Base-by-base conservation (phyloP, 75 land plant species). In the Gnetum montanum region DNA sequence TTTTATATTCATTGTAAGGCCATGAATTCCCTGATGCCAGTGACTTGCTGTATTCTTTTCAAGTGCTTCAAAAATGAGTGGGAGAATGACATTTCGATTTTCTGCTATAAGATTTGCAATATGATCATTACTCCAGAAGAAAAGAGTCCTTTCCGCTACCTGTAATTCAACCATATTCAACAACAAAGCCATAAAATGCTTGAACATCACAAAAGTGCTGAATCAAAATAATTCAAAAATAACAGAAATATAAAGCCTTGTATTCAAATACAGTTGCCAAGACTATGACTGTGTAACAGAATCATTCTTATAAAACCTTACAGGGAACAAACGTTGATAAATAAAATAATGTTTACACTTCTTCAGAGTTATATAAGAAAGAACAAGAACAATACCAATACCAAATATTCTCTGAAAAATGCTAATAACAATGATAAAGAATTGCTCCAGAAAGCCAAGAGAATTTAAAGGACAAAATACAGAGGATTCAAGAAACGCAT, bases 91-190 rank as follows among this genome's bases (percentile, higher is more conserved):
- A 13, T 34, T 30, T 51, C 69, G 45, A 38, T 70, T 70, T 28
- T 70, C 66, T 18, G 60, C 69, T 16, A 70, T 43, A 49, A 66
- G 43, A 34, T 31, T 70, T 30, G 57, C 61, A 43, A 70, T 65
- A 49, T 70, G 72, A 46, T 70, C 72, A 36, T 70, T 70, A 61
- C 68, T 70, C 72, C 72, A 70, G 25, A 70, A 43, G 50, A 70
- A 64, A 5, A 70, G 59, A n/a, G 72, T 70, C 11, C 72, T 59
- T 54, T 70, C 72, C n/a, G 72, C 72, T n/a, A 70, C 72, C 72
- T 70, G 72, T 36, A 13, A 53, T 25, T 33, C 3, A 20, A 2
- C 36, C 22, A 31, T 33, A 12, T 53, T 31, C n/a, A n/a, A n/a
- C n/a, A n/a, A n/a, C n/a, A n/a, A n/a, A n/a, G n/a, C n/a, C n/a